These are phyloP conservation scores for Monilinia vaccinii-corymbosi DNA, from an alignment of 2,329 filamentous ascomycete genomes.

Conservation along the genomic window DNA sequence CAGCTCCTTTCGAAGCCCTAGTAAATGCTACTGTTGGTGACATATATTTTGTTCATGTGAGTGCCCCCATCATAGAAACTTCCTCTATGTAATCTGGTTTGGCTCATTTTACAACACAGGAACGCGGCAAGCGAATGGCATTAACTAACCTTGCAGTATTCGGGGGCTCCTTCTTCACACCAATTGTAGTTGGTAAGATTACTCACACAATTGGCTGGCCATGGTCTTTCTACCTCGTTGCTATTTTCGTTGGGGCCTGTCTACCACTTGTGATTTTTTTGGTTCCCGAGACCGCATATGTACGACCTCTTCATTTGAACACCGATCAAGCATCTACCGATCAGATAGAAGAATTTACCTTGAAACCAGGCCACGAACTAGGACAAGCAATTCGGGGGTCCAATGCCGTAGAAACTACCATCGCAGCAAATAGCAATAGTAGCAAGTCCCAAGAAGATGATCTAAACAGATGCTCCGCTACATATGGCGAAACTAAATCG, in stretches of 20 bases:
- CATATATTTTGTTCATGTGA: conserved; percentile 78
- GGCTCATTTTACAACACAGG: conserved; percentile 31
- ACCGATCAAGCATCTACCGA: conserved; percentile 46
- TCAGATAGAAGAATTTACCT: conserved; percentile 10
- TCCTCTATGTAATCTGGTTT: neutral
- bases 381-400: conserved; percentile 1
- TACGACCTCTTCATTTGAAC: conserved; percentile 57
- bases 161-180: conserved; percentile 66
- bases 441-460: neutral
- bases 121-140: conserved; percentile 81
- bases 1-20: conserved; percentile 82
- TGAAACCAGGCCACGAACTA: conserved; percentile 7
- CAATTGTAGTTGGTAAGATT: conserved; percentile 85
- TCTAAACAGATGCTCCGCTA: neutral
- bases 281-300: conserved; percentile 77
- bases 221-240: conserved; percentile 83
- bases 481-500: neutral
- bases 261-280: conserved; percentile 67
- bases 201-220: conserved; percentile 67
- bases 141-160: conserved; percentile 63
- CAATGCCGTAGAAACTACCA: conserved; percentile 2
- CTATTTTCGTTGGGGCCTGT: conserved; percentile 68
- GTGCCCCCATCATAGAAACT: conserved; percentile 22
- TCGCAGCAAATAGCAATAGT: conserved; percentile 1
- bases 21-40: conserved; percentile 87